Evolutionary conservation across 495 filamentous ascomycete species (phyloP), one percentile per base, ranked within the genome.

Genomic region (Aspergillus kassunensis): DNA sequence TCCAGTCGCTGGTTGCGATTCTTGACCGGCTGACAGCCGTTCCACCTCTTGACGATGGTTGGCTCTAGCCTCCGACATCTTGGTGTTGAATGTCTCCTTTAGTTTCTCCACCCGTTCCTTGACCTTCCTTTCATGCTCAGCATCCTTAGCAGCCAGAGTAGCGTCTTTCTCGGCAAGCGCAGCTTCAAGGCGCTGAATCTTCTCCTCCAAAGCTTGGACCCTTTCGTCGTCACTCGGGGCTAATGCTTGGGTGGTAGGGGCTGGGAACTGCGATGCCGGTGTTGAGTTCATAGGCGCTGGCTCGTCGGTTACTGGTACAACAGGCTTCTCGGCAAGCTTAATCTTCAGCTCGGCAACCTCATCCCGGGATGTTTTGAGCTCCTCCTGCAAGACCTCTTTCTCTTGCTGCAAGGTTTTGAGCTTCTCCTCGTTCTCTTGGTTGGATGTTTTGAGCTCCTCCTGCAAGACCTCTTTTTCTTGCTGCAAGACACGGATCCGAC

Each of bases 61-160:
- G 68, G 78, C 56, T 39, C 67, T 77, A 19, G 80, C 73, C 51
- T 92, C 87, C 4, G 67, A 73, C 6, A 95, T 71, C 60, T 85
- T 89, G 58, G 78, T 83, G 49, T 83, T 87, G 52, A 89, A 80
- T 10, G 77, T 68, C 16, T 77, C 77, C 64, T 89, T 91, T 78
- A 93, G 81, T 61, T 79, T 82, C 7, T 90, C 84, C 1, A 84
- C 79, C 25, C 88, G 79, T 49, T 77, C 72, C 56, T 87, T 84
- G 44, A 87, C 64, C 49, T 80, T 85, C 0, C 83, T 77, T 48
- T 80, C 75, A 31, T 68, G 62, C 44, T 78, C 74, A 11, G 66
- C 57, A 49, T 76, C 71, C 42, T 69, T 73, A 20, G 65, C 42
- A 29, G 65, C 57, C 50, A 69, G 15, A n/a, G 59, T 46, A 30